These are phyloP conservation scores for Chloris gayana DNA, from an alignment of 176 grass and related monocot species.

Conservation along the genomic window DNA sequence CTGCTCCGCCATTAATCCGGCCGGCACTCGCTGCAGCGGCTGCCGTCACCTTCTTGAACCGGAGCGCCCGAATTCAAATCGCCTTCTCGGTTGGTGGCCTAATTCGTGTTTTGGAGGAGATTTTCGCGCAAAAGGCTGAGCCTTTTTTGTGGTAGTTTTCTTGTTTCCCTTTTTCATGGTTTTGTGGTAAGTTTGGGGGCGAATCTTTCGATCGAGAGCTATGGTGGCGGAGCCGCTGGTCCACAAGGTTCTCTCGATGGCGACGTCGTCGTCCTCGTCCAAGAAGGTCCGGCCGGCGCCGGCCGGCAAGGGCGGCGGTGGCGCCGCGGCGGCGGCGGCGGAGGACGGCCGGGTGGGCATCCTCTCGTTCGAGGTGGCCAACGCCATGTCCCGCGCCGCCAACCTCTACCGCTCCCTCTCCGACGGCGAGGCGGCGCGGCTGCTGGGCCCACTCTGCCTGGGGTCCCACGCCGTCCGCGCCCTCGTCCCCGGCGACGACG, in stretches of 20 bases:
- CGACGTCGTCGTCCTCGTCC: constrained; percentile 44
- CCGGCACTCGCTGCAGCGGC: neutral
- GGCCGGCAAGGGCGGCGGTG: neutral
- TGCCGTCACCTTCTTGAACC: neutral
- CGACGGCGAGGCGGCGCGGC: constrained; percentile 57
- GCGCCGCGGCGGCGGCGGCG: neutral
- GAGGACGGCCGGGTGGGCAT: constrained; percentile 63
- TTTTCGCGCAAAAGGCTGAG: neutral
- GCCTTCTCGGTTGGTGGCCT: neutral
- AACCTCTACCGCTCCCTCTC: constrained; percentile 85
- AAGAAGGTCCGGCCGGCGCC: constrained; percentile 52
- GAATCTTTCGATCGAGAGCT: constrained; percentile 10
- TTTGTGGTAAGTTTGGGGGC: neutral
- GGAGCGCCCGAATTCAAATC: constrained; percentile 16
- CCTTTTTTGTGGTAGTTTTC: constrained; percentile 14
- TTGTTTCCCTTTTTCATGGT: constrained; percentile 19
- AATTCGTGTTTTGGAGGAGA: neutral
- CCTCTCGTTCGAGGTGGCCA: constrained; percentile 87
- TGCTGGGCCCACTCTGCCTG: constrained; percentile 58
- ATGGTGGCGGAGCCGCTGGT: constrained; percentile 78
- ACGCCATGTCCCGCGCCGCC: constrained; percentile 81
- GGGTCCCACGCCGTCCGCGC: constrained; percentile 67
- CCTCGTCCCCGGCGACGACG: constrained; percentile 78
- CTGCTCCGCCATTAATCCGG: constrained; percentile 34
- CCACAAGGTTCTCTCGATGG: constrained; percentile 78